phyloP scores from a whole-genome alignment of 352 stramenopile genomes.

The Albugo candida region DNA sequence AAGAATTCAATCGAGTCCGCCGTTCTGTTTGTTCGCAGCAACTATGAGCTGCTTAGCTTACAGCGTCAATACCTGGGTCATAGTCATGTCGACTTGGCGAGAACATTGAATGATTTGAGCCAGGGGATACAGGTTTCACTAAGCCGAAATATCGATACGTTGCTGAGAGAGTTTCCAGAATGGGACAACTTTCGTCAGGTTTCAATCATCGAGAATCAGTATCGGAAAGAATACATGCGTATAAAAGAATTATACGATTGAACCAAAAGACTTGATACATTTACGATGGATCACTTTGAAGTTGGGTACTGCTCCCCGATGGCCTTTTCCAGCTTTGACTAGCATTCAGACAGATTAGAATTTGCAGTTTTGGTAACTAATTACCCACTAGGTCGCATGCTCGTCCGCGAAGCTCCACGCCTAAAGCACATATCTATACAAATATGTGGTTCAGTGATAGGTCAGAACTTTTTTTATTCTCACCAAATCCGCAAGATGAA shows the following conservation, averaged over 20 bases:
- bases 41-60: constrained; percentile 75
- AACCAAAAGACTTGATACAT: no score
- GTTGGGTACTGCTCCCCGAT: no score
- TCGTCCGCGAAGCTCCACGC: no score
- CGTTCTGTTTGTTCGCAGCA: constrained; percentile 74
- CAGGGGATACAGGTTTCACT: constrained; percentile 82
- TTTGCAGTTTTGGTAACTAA: no score
- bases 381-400: no score
- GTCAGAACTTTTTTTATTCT: no score
- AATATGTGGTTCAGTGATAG: no score
- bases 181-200: constrained; percentile 77
- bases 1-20: constrained; percentile 51
- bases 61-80: constrained; percentile 59
- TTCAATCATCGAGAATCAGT: constrained; percentile 76
- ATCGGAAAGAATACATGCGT: constrained; percentile 76
- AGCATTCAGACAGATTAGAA: no score
- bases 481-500: no score
- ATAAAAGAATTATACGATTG: constrained; percentile 85
- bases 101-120: constrained; percentile 83
- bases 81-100: constrained; percentile 83
- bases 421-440: no score
- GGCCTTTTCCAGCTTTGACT: no score
- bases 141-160: constrained; percentile 57
- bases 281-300: no score
- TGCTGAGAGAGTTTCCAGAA: constrained; percentile 72